Percentiles rank a stretch among this genome's conserved stretches.
phyloP scores from a whole-genome alignment of 2,329 filamentous ascomycete species.

The Aspergillus sp. region DNA sequence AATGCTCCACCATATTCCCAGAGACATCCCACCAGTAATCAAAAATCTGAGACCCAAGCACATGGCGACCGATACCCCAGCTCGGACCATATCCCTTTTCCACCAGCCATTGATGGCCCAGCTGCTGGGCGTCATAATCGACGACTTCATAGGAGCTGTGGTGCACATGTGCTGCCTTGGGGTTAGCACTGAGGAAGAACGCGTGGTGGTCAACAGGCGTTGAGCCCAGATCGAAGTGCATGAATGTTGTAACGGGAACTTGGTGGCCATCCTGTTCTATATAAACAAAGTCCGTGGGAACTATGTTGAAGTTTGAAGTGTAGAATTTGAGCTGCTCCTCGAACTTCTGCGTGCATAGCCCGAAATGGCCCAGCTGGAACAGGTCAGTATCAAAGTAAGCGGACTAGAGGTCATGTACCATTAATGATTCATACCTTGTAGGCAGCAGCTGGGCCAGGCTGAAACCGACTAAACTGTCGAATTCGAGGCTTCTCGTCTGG shows the following conservation, averaged over 20 bases:
- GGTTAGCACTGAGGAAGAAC: conserved; percentile 47
- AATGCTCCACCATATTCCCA: conserved; percentile 19
- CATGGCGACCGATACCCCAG: conserved; percentile 19
- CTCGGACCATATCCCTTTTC: conserved; percentile 43
- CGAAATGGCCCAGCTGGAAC: conserved; percentile 29
- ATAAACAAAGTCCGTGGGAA: conserved; percentile 32
- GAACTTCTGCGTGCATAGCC: conserved; percentile 28
- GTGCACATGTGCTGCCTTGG: conserved; percentile 43
- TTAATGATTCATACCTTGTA: conserved; percentile 21
- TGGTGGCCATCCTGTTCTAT: conserved; percentile 17
- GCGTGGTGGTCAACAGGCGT: conserved; percentile 53
- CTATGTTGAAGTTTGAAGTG: conserved; percentile 31
- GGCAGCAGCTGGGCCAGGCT: conserved; percentile 30
- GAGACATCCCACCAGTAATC: conserved; percentile 21
- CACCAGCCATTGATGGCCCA: conserved; percentile 54
- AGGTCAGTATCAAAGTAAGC: not conserved
- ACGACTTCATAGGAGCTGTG: conserved; percentile 54
- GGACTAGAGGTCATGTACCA: conserved; percentile 13
- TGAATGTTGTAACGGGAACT: conserved; percentile 44
- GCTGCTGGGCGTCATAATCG: conserved; percentile 52
- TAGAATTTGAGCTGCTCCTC: conserved; percentile 27
- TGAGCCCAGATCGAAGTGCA: conserved; percentile 51
- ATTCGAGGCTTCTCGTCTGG: conserved; percentile 28
- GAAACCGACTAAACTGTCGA: conserved; percentile 31
- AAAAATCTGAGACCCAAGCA: conserved; percentile 19